Conservation (phyloP, 331 rosid species). For the Saraca asoca region DNA sequence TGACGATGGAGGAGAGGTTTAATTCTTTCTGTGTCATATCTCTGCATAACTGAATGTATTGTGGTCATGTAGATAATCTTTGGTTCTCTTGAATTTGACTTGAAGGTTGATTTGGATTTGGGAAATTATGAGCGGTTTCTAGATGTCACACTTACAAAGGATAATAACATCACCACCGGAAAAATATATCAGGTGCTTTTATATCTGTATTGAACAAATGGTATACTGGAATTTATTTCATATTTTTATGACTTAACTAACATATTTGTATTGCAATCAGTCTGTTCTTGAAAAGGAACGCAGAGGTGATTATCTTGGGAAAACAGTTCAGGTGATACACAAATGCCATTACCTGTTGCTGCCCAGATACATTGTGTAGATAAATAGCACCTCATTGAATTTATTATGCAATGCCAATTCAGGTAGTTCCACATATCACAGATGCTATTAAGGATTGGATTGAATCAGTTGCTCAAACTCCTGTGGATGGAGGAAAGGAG, state of each 20-base stretch:
- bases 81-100: slow-evolving; percentile 26
- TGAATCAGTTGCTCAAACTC: slow-evolving; percentile 76
- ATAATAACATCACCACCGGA: slow-evolving; percentile 93
- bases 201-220: slow-evolving; percentile 11
- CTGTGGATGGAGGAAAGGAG: slow-evolving; percentile 83
- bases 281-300: slow-evolving; percentile 97
- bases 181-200: slow-evolving; percentile 82
- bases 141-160: slow-evolving; percentile 85
- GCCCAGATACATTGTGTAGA: no score
- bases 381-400: no score
- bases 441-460: slow-evolving; percentile 87
- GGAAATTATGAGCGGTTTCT: slow-evolving; percentile 97
- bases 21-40: slow-evolving; percentile 1
- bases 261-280: slow-evolving; percentile 43
- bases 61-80: slow-evolving; percentile 2
- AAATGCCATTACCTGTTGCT: slow-evolving; percentile 23
- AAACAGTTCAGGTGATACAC: slow-evolving; percentile 87
- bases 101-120: slow-evolving; percentile 93
- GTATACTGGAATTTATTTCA: neutral
- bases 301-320: slow-evolving; percentile 91
- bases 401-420: slow-evolving; percentile 35
- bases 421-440: slow-evolving; percentile 99
- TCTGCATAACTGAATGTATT: slow-evolving; percentile 18
- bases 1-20: slow-evolving; percentile 97
- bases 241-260: slow-evolving; percentile 14